Conservation (phyloP, 805 yeast species). For the Zygosaccharomyces kombuchaensis region DNA sequence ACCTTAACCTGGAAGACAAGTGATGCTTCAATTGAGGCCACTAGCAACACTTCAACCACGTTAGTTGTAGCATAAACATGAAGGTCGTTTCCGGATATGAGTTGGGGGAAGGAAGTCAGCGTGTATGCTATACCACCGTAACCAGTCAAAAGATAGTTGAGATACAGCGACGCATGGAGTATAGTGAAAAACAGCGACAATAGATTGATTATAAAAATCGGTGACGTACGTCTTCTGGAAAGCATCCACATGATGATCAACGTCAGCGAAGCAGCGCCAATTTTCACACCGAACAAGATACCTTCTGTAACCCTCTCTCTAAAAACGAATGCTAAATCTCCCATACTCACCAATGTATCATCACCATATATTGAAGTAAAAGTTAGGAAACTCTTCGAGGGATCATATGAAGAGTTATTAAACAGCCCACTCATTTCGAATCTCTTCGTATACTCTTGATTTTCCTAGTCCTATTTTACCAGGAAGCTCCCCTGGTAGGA, state of each 20-base stretch:
- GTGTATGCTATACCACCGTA: constrained; percentile 45
- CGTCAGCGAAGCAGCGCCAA: constrained; percentile 52
- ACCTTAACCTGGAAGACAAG: constrained; percentile 67
- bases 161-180: constrained; percentile 57
- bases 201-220: constrained; percentile 72
- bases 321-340: constrained; percentile 40
- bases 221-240: constrained; percentile 52
- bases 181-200: constrained; percentile 51
- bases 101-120: constrained; percentile 45
- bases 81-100: constrained; percentile 37
- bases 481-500: not conserved
- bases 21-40: constrained; percentile 58
- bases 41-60: constrained; percentile 54
- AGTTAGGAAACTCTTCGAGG: constrained; percentile 30
- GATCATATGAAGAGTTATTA: constrained; percentile 26
- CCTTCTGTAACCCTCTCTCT: constrained; percentile 37
- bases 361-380: constrained; percentile 43
- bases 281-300: constrained; percentile 51
- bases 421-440: constrained; percentile 13
- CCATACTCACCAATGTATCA: constrained; percentile 36
- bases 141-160: constrained; percentile 51
- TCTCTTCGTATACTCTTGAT: not conserved
- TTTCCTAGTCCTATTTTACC: not conserved
- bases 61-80: constrained; percentile 58
- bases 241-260: constrained; percentile 45